Base-by-base conservation (phyloP, 805 yeast genomes). In the Teunomyces cretensis region DNA sequence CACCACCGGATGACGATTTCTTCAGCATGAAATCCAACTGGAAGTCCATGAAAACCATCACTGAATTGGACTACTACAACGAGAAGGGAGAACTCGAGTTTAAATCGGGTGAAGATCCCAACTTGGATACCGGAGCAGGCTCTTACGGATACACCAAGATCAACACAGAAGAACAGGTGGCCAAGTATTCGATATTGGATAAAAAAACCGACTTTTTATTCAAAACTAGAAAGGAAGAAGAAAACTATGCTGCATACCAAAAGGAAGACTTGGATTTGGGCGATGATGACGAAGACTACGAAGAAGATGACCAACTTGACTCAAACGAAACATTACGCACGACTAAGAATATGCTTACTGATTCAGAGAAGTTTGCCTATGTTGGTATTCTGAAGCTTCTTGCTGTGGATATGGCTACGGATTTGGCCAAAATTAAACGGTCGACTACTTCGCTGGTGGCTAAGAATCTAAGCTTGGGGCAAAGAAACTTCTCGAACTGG, bases 311-410 rank as follows among this genome's bases (percentile, higher is more conserved):
- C 26, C 62, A 62, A 22, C 37, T 71, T 8, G 73, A 70, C 49
- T 79, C 88, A 0, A 65, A 67, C n/a, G 80, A 79, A 38, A 95
- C 91, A 45, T 69, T 94, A 51, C 80, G 80, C 43, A 78, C 92
- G 1, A 94, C 97, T 4, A 88, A 84, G 60, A 79, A 81, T 17
- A 79, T 94, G 80, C 74, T 94, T 12, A 75, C 82, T 6, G 98
- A 89, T 13, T 73, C 85, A 12, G 97, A 94, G 62, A 84, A 88
- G 56, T 84, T 91, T 49, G 98, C 98, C 2, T 94, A 94, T 59
- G 86, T 87, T 6, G 98, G 97, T 0, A 74, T 92, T 8, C 82
- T 86, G 7, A 85, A 87, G 53, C 76, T 94, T 30, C 75, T 86
- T 5, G 77, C 84, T 42, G 87, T 86, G 17, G 87, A 86, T 15